Percentiles rank a stretch among this genome's conserved stretches.
phyloP scores from a whole-genome alignment of 306 rosid genomes.

The Vigna unguiculata region DNA sequence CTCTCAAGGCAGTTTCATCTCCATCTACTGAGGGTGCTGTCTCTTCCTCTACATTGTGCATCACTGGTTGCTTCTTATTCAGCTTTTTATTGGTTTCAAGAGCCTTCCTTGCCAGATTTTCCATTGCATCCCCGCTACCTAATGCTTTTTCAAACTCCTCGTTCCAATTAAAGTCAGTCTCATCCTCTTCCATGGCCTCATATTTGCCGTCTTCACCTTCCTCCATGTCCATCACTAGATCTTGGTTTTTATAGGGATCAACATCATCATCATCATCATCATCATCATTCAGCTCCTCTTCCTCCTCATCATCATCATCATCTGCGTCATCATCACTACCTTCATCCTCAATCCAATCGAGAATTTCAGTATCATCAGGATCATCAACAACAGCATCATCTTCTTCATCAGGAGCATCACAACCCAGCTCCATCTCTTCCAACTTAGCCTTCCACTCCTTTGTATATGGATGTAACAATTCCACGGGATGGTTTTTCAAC shows the following conservation, averaged over 20 bases:
- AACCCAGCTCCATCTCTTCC: slow-evolving; percentile 94
- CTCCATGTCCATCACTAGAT: slow-evolving; percentile 58
- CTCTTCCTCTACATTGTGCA: slow-evolving; percentile 39
- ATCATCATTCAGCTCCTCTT: background rate
- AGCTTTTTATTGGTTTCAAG: slow-evolving; percentile 39
- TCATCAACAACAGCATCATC: slow-evolving; percentile 47
- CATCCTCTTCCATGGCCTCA: slow-evolving; percentile 47
- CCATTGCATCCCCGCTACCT: slow-evolving; percentile 74
- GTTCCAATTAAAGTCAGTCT: slow-evolving; percentile 54
- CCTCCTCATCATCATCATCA: slow-evolving; percentile 8
- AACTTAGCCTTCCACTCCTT: slow-evolving; percentile 95
- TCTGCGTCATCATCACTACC: slow-evolving; percentile 30
- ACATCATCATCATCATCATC: slow-evolving; percentile 43
- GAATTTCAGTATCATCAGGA: slow-evolving; percentile 59
- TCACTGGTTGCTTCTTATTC: slow-evolving; percentile 48
- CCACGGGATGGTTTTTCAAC: slow-evolving; percentile 77
- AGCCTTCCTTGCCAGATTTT: slow-evolving; percentile 61
- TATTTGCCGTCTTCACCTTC: slow-evolving; percentile 49
- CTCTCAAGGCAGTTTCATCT: slow-evolving; percentile 75
- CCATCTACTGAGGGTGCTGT: slow-evolving; percentile 50
- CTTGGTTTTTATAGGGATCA: slow-evolving; percentile 42
- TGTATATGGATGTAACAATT: slow-evolving; percentile 85
- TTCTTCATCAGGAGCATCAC: slow-evolving; percentile 92
- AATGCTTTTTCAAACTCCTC: slow-evolving; percentile 62
- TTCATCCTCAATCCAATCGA: slow-evolving; percentile 85